Evolutionary conservation across 495 filamentous ascomycete species (phyloP).

Genomic region (Penicillium chermesinum): DNA sequence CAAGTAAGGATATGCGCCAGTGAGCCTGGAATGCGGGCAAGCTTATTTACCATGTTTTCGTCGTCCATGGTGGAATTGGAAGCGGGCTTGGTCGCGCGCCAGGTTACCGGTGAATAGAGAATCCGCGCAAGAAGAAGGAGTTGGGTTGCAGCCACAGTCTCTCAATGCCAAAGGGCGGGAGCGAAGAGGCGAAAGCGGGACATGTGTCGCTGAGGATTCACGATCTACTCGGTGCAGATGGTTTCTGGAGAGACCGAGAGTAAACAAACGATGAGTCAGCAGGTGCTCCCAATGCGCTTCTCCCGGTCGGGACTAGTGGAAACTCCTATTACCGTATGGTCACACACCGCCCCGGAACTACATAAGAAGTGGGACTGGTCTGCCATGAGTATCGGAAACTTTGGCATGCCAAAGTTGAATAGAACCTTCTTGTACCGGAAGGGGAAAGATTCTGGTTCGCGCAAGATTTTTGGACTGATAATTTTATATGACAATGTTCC

Average conservation of each 20-base stretch:
- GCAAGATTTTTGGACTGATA: no score
- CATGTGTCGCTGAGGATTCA: conserved; percentile 5
- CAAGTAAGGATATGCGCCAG: conserved; percentile 1
- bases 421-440: no score
- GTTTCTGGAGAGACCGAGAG: conserved; percentile 39
- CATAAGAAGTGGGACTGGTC: no score
- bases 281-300: not conserved
- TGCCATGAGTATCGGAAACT: no score
- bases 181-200: not conserved
- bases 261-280: conserved; percentile 42
- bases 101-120: conserved; percentile 25
- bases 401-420: no score
- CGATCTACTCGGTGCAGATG: conserved; percentile 8
- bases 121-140: conserved; percentile 20
- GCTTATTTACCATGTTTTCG: conserved; percentile 30
- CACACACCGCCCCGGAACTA: no score
- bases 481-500: no score
- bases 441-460: no score
- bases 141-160: conserved; percentile 26
- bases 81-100: conserved; percentile 16
- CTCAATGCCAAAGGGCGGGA: not conserved
- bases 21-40: conserved; percentile 7
- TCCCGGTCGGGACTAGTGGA: conserved; percentile 13
- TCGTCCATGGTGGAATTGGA: conserved; percentile 30
- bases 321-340: no score